phyloP scores from a whole-genome alignment of 352 stramenopile species.

The Discostella stelligera region DNA sequence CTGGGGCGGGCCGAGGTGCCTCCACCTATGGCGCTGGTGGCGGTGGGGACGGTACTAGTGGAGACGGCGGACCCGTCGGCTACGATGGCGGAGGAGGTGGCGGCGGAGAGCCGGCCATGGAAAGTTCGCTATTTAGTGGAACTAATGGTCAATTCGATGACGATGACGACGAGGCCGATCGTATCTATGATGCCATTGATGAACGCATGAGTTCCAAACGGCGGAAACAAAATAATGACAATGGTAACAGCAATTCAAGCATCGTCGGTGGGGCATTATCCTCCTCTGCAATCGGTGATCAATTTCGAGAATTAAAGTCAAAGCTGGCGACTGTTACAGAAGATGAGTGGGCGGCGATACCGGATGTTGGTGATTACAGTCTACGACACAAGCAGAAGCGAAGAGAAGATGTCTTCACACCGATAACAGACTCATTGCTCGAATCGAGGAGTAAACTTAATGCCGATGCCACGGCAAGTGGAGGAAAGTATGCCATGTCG shows the following conservation, averaged over 20 bases:
- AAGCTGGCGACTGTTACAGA: slow-evolving; percentile 89
- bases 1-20: slow-evolving; percentile 84
- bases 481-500: slow-evolving; percentile 32
- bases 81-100: slow-evolving; percentile 31
- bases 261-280: slow-evolving; percentile 2
- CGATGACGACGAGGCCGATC: slow-evolving; percentile 95
- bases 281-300: slow-evolving; percentile 86
- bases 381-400: slow-evolving; percentile 90
- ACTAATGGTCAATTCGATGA: slow-evolving; percentile 94
- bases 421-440: slow-evolving; percentile 92
- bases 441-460: slow-evolving; percentile 67
- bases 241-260: slow-evolving; percentile 66
- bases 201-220: slow-evolving; percentile 95
- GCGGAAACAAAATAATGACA: slow-evolving; percentile 82
- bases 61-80: slow-evolving; percentile 4
- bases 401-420: slow-evolving; percentile 92
- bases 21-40: slow-evolving; percentile 14
- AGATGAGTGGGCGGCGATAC: slow-evolving; percentile 94
- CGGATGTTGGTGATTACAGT: slow-evolving; percentile 95
- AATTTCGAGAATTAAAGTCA: slow-evolving; percentile 97
- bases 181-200: slow-evolving; percentile 94
- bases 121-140: slow-evolving; percentile 86
- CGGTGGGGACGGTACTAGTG: slow-evolving; percentile 13
- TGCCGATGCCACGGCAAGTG: slow-evolving; percentile 43
- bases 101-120: slow-evolving; percentile 53